phyloP scores from a whole-genome alignment of 306 rosid genomes.

The Rosa lucieae region DNA sequence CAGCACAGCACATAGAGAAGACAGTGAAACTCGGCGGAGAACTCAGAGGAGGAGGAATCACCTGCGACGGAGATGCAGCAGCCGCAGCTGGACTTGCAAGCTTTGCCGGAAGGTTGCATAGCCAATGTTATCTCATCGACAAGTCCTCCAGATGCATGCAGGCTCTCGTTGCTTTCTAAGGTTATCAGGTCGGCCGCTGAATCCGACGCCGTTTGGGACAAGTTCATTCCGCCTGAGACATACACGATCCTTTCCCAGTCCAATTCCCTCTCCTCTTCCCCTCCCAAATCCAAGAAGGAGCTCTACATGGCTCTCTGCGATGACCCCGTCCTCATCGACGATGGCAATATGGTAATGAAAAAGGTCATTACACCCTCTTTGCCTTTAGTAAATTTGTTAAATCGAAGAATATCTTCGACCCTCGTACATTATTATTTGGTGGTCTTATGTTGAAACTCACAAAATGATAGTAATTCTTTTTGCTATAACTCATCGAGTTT shows the following conservation, averaged over 20 bases:
- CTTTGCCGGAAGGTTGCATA: constrained; percentile 58
- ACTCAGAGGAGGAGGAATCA: neutral
- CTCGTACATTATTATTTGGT: no score
- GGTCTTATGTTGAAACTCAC: no score
- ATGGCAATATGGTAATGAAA: constrained; percentile 48
- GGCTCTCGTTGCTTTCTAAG: constrained; percentile 45
- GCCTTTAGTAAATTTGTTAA: no score
- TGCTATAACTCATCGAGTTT: no score
- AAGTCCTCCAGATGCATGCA: constrained; percentile 55
- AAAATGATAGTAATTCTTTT: no score
- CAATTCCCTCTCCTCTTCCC: neutral
- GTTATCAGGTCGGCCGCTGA: constrained; percentile 62
- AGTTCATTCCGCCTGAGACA: constrained; percentile 54
- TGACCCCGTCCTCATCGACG: constrained; percentile 52
- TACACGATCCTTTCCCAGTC: constrained; percentile 20
- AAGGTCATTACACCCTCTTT: no score
- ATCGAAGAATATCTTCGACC: no score
- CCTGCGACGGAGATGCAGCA: neutral
- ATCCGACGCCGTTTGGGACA: constrained; percentile 66
- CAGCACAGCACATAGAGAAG: no score
- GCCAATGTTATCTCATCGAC: constrained; percentile 59
- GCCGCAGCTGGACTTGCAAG: constrained; percentile 23
- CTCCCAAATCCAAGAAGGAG: constrained; percentile 31
- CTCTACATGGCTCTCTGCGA: constrained; percentile 46
- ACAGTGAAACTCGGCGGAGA: neutral